phyloP scores from a whole-genome alignment of 345 rosid species.

The Brassica juncea region DNA sequence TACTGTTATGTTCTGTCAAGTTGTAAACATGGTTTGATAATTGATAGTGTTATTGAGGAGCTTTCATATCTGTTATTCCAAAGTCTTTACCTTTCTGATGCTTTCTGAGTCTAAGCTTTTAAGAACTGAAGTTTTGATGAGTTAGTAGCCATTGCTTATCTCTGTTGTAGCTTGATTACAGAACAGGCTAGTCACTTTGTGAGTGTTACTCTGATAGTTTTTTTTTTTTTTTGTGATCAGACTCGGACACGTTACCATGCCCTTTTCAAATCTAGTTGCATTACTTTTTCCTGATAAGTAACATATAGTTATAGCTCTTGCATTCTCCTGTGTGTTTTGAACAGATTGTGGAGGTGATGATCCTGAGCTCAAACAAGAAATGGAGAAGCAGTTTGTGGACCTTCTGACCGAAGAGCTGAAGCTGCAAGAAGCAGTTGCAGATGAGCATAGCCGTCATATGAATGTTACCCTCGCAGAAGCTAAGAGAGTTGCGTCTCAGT shows the following conservation, averaged over 20 bases:
- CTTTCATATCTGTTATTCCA: not conserved
- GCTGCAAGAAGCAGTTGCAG: conserved; percentile 83
- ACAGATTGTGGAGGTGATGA: conserved; percentile 90
- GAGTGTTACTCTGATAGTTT: not conserved
- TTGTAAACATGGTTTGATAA: not conserved
- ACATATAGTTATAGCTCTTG: not conserved
- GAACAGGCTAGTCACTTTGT: conserved; percentile 6
- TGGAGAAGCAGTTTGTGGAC: conserved; percentile 95
- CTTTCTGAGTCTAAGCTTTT: not conserved
- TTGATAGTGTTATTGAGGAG: not conserved
- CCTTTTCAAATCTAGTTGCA: not conserved
- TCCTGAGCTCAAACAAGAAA: conserved; percentile 86
- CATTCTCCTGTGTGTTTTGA: conserved; percentile 13
- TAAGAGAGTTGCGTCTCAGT: conserved; percentile 89
- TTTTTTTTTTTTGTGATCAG: not conserved
- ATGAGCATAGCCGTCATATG: conserved; percentile 83
- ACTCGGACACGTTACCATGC: not conserved
- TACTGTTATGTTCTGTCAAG: not conserved
- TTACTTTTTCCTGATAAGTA: not conserved
- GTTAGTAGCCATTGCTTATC: not conserved
- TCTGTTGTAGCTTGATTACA: not conserved
- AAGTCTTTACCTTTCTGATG: not conserved
- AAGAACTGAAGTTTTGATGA: conserved; percentile 1
- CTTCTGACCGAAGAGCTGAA: conserved; percentile 90
- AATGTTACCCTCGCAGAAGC: conserved; percentile 82